Conservation (phyloP, 495 filamentous ascomycete genomes). For the Trichoderma virens region DNA sequence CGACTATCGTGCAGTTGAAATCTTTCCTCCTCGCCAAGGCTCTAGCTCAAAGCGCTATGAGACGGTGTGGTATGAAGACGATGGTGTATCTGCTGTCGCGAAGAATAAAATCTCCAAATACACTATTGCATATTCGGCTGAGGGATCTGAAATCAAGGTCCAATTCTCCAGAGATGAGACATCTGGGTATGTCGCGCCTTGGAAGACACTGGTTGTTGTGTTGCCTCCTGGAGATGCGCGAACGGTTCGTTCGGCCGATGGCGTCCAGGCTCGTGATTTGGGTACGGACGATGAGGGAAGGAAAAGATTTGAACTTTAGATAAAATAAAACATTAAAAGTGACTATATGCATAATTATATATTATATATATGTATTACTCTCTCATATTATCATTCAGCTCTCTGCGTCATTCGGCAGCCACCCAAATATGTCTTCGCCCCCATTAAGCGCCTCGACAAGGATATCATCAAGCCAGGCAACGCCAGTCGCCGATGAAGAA, state of each 20-base stretch:
- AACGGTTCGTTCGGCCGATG: conserved; percentile 25
- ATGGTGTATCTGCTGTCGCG: conserved; percentile 44
- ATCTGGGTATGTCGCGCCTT: conserved; percentile 37
- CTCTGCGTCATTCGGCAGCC: background rate
- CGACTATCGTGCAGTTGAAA: conserved; percentile 54
- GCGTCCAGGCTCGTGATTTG: conserved; percentile 11
- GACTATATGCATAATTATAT: background rate
- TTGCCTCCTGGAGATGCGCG: conserved; percentile 38
- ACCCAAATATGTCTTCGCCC: background rate
- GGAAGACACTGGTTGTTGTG: conserved; percentile 41
- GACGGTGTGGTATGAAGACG: conserved; percentile 51
- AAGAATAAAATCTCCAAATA: conserved; percentile 31
- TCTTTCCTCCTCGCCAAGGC: conserved; percentile 44
- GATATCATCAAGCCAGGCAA: conserved; percentile 1
- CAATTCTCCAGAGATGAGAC: conserved; percentile 28
- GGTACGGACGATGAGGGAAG: background rate
- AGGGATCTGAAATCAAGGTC: conserved; percentile 32
- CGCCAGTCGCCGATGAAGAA: conserved; percentile 31
- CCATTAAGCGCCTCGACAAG: background rate
- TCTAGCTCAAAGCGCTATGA: conserved; percentile 17
- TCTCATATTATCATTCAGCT: background rate
- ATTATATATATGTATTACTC: background rate
- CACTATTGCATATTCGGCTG: conserved; percentile 36
- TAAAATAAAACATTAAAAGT: too few relatives aligned
- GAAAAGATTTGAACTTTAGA: conserved; percentile 8